phyloP scores from a whole-genome alignment of 177 flowering plant genomes.

The Telopea speciosissima region DNA sequence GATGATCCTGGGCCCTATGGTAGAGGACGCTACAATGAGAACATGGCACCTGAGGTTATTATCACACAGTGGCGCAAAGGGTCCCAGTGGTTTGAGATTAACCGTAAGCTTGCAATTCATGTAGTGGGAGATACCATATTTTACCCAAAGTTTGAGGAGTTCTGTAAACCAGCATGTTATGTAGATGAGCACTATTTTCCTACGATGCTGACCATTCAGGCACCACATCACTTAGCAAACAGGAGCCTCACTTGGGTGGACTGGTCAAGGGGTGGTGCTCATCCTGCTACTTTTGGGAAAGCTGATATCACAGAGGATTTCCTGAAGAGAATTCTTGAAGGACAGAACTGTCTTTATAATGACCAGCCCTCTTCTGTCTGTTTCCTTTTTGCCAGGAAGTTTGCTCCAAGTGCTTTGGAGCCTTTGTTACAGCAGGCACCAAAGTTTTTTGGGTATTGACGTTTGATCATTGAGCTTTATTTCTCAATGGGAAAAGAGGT shows the following conservation, averaged over 20 bases:
- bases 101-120: conserved; percentile 45
- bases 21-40: conserved; percentile 55
- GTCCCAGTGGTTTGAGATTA: conserved; percentile 72
- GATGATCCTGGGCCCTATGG: conserved; percentile 71
- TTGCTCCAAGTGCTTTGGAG: conserved; percentile 70
- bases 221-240: conserved; percentile 59
- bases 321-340: conserved; percentile 32
- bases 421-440: conserved; percentile 44
- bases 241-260: conserved; percentile 77
- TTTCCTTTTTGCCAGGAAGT: conserved; percentile 73
- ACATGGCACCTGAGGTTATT: conserved; percentile 61
- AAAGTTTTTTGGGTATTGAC: conserved; percentile 42
- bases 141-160: conserved; percentile 59
- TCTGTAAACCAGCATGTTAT: conserved; percentile 74
- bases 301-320: conserved; percentile 56
- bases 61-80: conserved; percentile 74
- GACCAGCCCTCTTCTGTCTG: conserved; percentile 38
- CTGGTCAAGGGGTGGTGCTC: conserved; percentile 92
- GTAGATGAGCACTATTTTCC: conserved; percentile 94
- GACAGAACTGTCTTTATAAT: conserved; percentile 41
- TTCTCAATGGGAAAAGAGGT: not conserved
- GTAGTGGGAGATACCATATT: conserved; percentile 47
- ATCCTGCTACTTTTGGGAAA: conserved; percentile 74
- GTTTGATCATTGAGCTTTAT: not conserved
- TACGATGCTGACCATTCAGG: conserved; percentile 57